A percentile compares a stretch with the other conserved stretches of the same genome.
phyloP scores from a whole-genome alignment of 148 eudicot species.

The Arctostaphylos glauca region DNA sequence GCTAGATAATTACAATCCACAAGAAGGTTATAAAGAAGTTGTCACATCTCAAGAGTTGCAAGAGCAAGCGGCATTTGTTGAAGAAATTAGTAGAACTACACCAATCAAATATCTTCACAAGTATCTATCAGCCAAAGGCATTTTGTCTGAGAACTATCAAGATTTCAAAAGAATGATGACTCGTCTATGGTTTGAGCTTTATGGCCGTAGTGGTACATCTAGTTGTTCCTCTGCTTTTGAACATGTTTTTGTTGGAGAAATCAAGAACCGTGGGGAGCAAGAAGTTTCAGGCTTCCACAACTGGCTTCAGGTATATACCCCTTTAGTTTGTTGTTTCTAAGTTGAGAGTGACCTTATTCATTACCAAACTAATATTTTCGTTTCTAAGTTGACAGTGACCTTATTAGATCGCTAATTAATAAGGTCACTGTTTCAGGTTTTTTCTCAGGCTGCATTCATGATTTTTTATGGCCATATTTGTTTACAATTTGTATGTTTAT shows the following conservation, averaged over 20 bases:
- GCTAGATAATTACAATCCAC: slow-evolving; percentile 92
- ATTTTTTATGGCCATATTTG: neutral
- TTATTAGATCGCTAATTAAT: no score
- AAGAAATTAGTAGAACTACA: slow-evolving; percentile 96
- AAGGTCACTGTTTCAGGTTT: no score
- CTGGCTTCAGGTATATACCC: slow-evolving; percentile 82
- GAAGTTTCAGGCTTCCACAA: slow-evolving; percentile 94
- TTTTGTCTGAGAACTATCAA: slow-evolving; percentile 41
- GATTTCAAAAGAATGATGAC: slow-evolving; percentile 70
- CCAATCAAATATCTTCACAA: slow-evolving; percentile 86
- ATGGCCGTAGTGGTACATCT: slow-evolving; percentile 82
- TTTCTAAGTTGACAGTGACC: no score
- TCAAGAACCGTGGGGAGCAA: slow-evolving; percentile 69
- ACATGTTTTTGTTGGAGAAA: slow-evolving; percentile 99
- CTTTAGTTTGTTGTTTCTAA: neutral
- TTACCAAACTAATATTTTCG: neutral
- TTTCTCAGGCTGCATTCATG: neutral
- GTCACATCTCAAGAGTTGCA: slow-evolving; percentile 75
- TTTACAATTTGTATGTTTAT: neutral
- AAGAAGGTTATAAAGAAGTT: slow-evolving; percentile 70
- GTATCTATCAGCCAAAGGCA: slow-evolving; percentile 55
- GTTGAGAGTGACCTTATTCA: neutral
- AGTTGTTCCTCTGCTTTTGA: slow-evolving; percentile 88
- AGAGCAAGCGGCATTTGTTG: slow-evolving; percentile 84
- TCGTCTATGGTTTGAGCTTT: slow-evolving; percentile 84